Evolutionary conservation across 2,329 filamentous ascomycete genomes (phyloP).

Genomic region (Domatiomyces globalis): DNA sequence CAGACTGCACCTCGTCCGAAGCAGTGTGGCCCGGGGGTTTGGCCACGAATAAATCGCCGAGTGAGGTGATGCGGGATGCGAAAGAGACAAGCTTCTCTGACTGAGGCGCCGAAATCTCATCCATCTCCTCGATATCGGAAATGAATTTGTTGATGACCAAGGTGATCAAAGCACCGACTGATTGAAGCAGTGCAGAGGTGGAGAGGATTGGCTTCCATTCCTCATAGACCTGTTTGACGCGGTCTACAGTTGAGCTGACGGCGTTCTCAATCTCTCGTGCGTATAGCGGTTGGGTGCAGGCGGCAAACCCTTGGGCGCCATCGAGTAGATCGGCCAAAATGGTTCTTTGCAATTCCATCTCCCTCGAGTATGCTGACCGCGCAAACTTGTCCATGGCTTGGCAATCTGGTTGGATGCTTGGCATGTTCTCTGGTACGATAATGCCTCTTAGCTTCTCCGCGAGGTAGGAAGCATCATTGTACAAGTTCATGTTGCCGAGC

Average conservation of each 20-base stretch:
- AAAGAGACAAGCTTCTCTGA: slow-evolving; percentile 44
- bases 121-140: slow-evolving; percentile 47
- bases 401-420: slow-evolving; percentile 36
- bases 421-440: slow-evolving; percentile 24
- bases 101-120: slow-evolving; percentile 50
- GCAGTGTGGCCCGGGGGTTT: slow-evolving; percentile 22
- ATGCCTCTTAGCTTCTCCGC: slow-evolving; percentile 39
- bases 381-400: slow-evolving; percentile 44
- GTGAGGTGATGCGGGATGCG: slow-evolving; percentile 40
- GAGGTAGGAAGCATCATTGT: slow-evolving; percentile 49
- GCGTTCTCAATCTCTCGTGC: slow-evolving; percentile 47
- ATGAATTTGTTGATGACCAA: slow-evolving; percentile 46
- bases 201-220: slow-evolving; percentile 47
- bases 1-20: slow-evolving; percentile 18
- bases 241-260: slow-evolving; percentile 42
- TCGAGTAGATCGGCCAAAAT: slow-evolving; percentile 49
- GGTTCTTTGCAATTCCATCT: slow-evolving; percentile 51
- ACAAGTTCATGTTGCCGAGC: slow-evolving; percentile 48
- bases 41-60: slow-evolving; percentile 44
- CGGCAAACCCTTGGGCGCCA: slow-evolving; percentile 47
- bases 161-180: slow-evolving; percentile 44
- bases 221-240: slow-evolving; percentile 41
- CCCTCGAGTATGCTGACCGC: slow-evolving; percentile 46
- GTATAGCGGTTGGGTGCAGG: slow-evolving; percentile 46
- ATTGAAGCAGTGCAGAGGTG: slow-evolving; percentile 46